Conservation (phyloP, 345 rosid species). For the rapeseed (Brassica napus) region Da-Ae NC_063434.1:10438001-10438500, state of each 20-base stretch:
- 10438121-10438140: constrained; percentile 34
- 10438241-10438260: constrained; percentile 56
- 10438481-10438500: constrained; percentile 42
- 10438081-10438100: constrained; percentile 41
- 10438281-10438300: constrained; percentile 43
- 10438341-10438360: constrained; percentile 38
- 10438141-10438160: constrained; percentile 40
- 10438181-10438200: constrained; percentile 33
- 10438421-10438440: constrained; percentile 31
- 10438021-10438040: constrained; percentile 45
- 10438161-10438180: constrained; percentile 40
- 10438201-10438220: constrained; percentile 32
- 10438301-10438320: constrained; percentile 37
- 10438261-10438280: constrained; percentile 43
- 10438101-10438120: constrained; percentile 42
- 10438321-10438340: constrained; percentile 37
- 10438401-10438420: constrained; percentile 20
- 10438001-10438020: constrained; percentile 39
- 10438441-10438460: constrained; percentile 7
- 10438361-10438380: constrained; percentile 32
- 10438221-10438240: constrained; percentile 40
- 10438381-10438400: constrained; percentile 27
- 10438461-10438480: constrained; percentile 44
- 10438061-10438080: constrained; percentile 39
- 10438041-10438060: constrained; percentile 39